phyloP scores from a whole-genome alignment of 2,329 filamentous ascomycete genomes.

The Colletotrichum incanum region DNA sequence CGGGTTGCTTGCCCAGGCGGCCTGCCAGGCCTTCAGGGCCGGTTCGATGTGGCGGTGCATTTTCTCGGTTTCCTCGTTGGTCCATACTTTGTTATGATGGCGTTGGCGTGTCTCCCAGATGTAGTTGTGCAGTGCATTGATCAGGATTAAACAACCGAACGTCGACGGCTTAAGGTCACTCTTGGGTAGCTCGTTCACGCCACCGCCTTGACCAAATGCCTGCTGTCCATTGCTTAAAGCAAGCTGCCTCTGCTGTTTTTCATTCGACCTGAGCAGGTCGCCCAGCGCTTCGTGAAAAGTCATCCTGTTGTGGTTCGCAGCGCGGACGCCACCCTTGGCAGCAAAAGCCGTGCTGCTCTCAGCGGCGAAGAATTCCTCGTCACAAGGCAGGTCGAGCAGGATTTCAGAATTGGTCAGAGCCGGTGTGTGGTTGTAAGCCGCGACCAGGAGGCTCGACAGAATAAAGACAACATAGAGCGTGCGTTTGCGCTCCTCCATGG shows the following conservation, averaged over 20 bases:
- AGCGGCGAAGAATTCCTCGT: constrained; percentile 91
- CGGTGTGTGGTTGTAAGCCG: constrained; percentile 93
- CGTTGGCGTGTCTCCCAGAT: constrained; percentile 97
- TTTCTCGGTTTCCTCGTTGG: constrained; percentile 90
- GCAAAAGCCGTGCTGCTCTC: constrained; percentile 88
- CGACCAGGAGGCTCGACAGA: constrained; percentile 90
- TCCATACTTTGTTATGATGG: constrained; percentile 91
- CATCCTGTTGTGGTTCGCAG: constrained; percentile 78
- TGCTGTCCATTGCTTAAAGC: constrained; percentile 58
- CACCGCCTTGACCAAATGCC: constrained; percentile 61
- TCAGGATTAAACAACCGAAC: constrained; percentile 91
- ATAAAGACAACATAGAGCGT: constrained; percentile 94
- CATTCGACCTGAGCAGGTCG: constrained; percentile 84
- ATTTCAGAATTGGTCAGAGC: constrained; percentile 96
- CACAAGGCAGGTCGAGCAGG: constrained; percentile 88
- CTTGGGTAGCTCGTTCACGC: constrained; percentile 54
- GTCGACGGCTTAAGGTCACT: constrained; percentile 86
- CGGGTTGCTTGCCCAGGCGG: constrained; percentile 90
- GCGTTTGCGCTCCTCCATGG: constrained; percentile 89
- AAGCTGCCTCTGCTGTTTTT: constrained; percentile 73
- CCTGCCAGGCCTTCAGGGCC: constrained; percentile 93
- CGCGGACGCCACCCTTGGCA: constrained; percentile 79
- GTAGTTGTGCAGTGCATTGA: constrained; percentile 96
- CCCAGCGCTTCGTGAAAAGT: constrained; percentile 88
- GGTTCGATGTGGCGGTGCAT: constrained; percentile 98